These are phyloP conservation scores for Fimicolochytrium jonesii DNA, from an alignment of 192 early-diverging fungal genomes.

Conservation along the genomic window DNA sequence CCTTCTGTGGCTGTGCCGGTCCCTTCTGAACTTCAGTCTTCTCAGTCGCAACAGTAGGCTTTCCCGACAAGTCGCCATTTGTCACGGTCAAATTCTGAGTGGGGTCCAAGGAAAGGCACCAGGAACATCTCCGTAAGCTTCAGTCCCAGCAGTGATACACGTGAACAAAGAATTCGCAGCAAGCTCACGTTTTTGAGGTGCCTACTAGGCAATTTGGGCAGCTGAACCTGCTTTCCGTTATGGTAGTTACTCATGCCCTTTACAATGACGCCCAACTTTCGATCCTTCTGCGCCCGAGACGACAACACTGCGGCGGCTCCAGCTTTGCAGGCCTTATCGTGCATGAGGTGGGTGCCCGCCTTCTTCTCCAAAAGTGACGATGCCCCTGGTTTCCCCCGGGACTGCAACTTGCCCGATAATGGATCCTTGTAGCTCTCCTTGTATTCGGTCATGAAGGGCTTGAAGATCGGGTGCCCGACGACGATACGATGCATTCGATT, in stretches of 20 bases:
- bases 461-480: conserved; percentile 9
- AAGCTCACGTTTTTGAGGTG: background rate
- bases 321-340: conserved; percentile 12
- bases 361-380: background rate
- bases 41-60: background rate
- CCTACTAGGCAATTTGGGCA: background rate
- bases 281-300: background rate
- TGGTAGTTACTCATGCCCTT: background rate
- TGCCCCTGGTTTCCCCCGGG: background rate
- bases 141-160: too few relatives aligned
- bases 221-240: background rate
- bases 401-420: background rate
- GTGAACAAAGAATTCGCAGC: too few relatives aligned
- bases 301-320: background rate
- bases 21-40: background rate
- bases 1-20: background rate
- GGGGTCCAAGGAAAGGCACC: too few relatives aligned
- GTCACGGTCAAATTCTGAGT: background rate
- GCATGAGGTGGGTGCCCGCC: conserved; percentile 1
- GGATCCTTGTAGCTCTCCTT: conserved; percentile 33
- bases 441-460: conserved; percentile 40
- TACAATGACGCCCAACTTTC: background rate
- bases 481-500: too few relatives aligned
- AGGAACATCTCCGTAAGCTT: too few relatives aligned
- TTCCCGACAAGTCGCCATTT: background rate